phyloP scores from a whole-genome alignment of 192 early-diverging fungal genomes.

The Gamsiella multidivaricata region DNA sequence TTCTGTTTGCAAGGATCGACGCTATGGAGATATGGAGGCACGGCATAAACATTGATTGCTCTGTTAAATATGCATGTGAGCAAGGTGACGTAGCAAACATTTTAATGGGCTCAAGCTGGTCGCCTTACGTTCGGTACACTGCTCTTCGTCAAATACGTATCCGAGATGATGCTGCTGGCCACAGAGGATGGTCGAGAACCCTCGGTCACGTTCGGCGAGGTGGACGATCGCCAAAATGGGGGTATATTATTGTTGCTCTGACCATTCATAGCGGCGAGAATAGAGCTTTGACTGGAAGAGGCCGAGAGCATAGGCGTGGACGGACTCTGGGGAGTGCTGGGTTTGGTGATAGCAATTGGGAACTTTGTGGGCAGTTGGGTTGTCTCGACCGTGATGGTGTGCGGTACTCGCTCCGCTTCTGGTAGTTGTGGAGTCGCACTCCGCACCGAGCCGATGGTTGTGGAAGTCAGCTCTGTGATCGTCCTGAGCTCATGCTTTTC shows the following conservation, averaged over 20 bases:
- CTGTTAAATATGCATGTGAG: background rate
- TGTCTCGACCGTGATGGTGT: constrained; percentile 40
- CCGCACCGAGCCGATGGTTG: background rate
- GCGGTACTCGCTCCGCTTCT: constrained; percentile 34
- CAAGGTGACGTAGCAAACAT: too few species aligned
- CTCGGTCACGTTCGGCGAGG: constrained; percentile 12
- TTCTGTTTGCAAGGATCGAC: constrained; percentile 31
- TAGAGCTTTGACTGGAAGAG: constrained; percentile 34
- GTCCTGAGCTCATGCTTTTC: constrained; percentile 31
- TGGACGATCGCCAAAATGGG: constrained; percentile 33
- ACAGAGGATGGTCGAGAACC: constrained; percentile 18
- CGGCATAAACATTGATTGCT: background rate
- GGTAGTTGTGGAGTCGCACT: background rate
- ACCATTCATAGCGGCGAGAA: constrained; percentile 16
- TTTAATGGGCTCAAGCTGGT: too few species aligned
- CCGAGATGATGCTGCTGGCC: constrained; percentile 9
- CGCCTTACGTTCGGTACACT: constrained; percentile 8
- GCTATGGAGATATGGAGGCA: too few species aligned
- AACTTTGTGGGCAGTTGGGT: constrained; percentile 39
- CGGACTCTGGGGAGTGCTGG: constrained; percentile 9
- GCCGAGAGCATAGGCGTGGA: constrained; percentile 28
- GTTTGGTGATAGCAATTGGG: constrained; percentile 41
- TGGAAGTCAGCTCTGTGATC: background rate
- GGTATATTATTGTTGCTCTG: background rate
- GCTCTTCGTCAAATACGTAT: constrained; percentile 12